Evolutionary conservation across 1,139 yeast genomes (phyloP).

Genomic region (Pichia norvegensis): DNA sequence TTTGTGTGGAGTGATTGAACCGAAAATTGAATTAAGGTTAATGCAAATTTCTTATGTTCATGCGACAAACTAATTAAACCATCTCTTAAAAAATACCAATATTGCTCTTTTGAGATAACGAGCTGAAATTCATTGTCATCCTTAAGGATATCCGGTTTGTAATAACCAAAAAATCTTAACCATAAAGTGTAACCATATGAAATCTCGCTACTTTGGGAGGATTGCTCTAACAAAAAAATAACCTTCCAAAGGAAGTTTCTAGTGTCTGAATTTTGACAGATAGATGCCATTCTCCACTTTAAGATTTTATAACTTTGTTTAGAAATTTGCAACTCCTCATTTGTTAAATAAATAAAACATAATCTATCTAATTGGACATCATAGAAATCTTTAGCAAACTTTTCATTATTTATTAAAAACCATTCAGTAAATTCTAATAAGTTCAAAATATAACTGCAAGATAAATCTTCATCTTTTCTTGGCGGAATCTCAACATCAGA

Average conservation of each 20-base stretch:
- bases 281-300: conserved; percentile 41
- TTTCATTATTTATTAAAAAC: conserved; percentile 17
- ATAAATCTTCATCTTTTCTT: conserved; percentile 7
- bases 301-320: conserved; percentile 32
- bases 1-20: conserved; percentile 39
- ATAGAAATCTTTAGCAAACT: conserved; percentile 1
- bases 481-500: neutral
- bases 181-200: conserved; percentile 46
- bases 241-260: conserved; percentile 37
- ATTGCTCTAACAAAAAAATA: conserved; percentile 32
- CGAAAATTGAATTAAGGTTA: conserved; percentile 59
- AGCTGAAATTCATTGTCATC: conserved; percentile 28
- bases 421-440: conserved; percentile 20
- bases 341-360: conserved; percentile 30
- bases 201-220: conserved; percentile 30
- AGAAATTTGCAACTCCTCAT: conserved; percentile 32
- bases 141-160: conserved; percentile 19
- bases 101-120: conserved; percentile 33
- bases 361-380: conserved; percentile 22
- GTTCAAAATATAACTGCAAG: conserved; percentile 5
- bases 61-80: conserved; percentile 54
- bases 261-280: conserved; percentile 26
- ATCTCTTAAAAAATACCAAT: conserved; percentile 54
- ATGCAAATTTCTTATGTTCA: conserved; percentile 65
- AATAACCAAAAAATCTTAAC: conserved; percentile 41